Conservation (phyloP, 441 rosid genomes). For the Bruguiera hainesii region DNA sequence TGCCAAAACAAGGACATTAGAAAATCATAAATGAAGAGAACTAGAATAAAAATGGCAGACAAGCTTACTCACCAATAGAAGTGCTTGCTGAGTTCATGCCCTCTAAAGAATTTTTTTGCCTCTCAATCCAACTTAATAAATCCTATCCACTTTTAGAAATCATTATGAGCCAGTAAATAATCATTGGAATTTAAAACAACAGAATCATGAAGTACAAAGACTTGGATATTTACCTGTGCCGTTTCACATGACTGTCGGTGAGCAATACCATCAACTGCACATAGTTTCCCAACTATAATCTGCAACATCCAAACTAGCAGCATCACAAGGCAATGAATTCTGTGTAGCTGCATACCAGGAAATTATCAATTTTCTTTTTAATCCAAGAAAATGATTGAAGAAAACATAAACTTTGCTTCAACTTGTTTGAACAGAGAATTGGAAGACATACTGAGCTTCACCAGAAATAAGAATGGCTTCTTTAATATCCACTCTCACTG, state of each 20-base stretch:
- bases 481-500: constrained; percentile 82
- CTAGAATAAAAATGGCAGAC: constrained; percentile 2
- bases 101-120: constrained; percentile 53
- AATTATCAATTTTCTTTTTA: not conserved
- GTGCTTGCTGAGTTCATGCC: constrained; percentile 66
- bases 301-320: constrained; percentile 84
- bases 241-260: constrained; percentile 82
- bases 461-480: constrained; percentile 85
- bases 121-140: constrained; percentile 71
- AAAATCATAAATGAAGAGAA: constrained; percentile 21
- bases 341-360: constrained; percentile 58
- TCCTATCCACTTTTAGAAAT: constrained; percentile 41
- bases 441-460: constrained; percentile 87
- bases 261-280: constrained; percentile 40
- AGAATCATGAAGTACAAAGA: constrained; percentile 3
- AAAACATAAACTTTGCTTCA: not conserved
- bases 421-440: constrained; percentile 10
- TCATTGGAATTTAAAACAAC: constrained; percentile 11
- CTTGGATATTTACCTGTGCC: constrained; percentile 46
- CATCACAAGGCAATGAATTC: constrained; percentile 93
- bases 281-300: constrained; percentile 70
- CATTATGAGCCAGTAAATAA: not conserved
- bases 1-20: constrained; percentile 36
- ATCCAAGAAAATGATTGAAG: not conserved
- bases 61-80: constrained; percentile 48